These are phyloP conservation scores for Naganishia sp. DNA, from an alignment of 1,284 basidiomycete genomes.

Conservation along the genomic window DNA sequence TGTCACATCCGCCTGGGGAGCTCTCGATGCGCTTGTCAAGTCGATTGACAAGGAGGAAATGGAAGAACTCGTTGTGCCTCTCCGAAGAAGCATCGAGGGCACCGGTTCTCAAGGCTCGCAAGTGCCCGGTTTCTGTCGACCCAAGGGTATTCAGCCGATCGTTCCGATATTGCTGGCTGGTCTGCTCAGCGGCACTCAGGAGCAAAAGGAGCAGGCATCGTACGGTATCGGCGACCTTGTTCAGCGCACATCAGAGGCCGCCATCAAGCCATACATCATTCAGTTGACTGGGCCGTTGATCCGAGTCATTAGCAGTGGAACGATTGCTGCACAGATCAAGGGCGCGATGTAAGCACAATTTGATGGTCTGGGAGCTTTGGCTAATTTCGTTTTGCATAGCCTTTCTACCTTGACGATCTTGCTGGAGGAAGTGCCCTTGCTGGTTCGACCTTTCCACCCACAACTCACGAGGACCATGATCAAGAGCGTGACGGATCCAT, in stretches of 20 bases:
- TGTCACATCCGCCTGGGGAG: constrained; percentile 77
- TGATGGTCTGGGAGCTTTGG: constrained; percentile 23
- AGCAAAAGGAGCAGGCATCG: constrained; percentile 80
- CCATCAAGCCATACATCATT: constrained; percentile 95
- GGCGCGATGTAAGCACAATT: constrained; percentile 64
- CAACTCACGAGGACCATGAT: constrained; percentile 96
- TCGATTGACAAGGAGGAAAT: constrained; percentile 89
- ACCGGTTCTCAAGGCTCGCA: constrained; percentile 74
- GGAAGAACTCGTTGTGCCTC: constrained; percentile 81
- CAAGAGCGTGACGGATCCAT: constrained; percentile 83
- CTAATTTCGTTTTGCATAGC: constrained; percentile 31
- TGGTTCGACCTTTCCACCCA: constrained; percentile 98
- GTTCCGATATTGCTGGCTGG: constrained; percentile 89
- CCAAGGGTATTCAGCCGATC: constrained; percentile 84
- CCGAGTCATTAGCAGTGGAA: constrained; percentile 82
- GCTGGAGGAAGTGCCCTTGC: constrained; percentile 77
- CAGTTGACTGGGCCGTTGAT: constrained; percentile 96
- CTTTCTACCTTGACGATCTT: constrained; percentile 78
- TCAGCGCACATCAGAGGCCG: constrained; percentile 79
- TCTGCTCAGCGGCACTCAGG: constrained; percentile 57
- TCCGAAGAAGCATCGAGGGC: constrained; percentile 84
- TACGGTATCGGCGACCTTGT: constrained; percentile 93
- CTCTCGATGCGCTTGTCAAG: constrained; percentile 87
- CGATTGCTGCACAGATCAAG: constrained; percentile 88
- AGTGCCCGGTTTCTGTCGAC: constrained; percentile 84